Base-by-base conservation (phyloP, 306 rosid species). In the Acacia melanoxylon region DNA sequence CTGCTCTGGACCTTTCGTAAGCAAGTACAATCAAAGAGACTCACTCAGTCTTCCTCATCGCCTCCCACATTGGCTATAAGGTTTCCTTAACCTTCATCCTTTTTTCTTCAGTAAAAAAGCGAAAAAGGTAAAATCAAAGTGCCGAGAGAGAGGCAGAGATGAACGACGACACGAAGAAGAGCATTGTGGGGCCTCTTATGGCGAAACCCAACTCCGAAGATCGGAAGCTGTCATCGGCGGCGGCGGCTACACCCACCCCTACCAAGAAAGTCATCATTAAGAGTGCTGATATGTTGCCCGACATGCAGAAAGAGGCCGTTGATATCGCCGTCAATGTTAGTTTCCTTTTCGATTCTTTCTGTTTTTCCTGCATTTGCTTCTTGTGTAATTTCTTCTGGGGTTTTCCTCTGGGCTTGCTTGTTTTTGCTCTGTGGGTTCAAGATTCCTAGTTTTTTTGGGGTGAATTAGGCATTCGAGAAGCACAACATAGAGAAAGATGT, bases 261-360 rank as follows among this genome's bases (percentile, higher is more conserved):
- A 58, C 91, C 4, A 92, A 91, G 90, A 92, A 91, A 65, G 91
- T 94, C 74, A 89, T 94, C 74, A 90, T 94, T 76, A 94, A 94
- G 86, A 94, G 97, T 56, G 98, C 98, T 24, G 98, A 94, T 72
- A 94, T 94, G 98, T 85, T 86, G 29, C 87, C 91, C 25, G 93
- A 94, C 80, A 85, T 92, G 91, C 98, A 94, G 85, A 92, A 90
- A 78, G 97, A 94, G 78, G 98, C 98, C 66, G 86, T 94, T 68
- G 97, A 94, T 76, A 89, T 93, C 84, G 98, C 98, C 86, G 92
- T 94, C 86, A 76, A 89, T 72, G 98, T 94, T 51, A 88, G 92
- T 58, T 54, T 31, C 42, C 59, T 49, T 76, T 40, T 61, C 3
- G 41, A 20, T 49, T 42, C 54, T 42, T 40, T 61, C 70, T 27